Base-by-base conservation (phyloP, 768 basidiomycete genomes). In the Lactarius trivialis region DNA sequence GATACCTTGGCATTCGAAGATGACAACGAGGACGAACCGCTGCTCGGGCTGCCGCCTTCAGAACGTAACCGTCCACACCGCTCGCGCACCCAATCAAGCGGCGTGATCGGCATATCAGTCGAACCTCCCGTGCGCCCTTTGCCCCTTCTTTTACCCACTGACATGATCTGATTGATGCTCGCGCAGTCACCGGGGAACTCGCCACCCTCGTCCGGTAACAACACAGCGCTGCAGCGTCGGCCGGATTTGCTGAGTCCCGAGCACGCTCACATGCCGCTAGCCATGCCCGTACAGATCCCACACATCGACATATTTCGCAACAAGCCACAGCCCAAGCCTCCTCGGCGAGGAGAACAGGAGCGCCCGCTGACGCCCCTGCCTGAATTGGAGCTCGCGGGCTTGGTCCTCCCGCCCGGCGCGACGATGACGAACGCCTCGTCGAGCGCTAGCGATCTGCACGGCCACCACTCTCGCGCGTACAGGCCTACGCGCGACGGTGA, bases 181-280 rank as follows among this genome's bases (percentile, higher is more conserved):
- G 28, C 7, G 8, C 60, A 73, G 70, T 72, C 70, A 0, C 69
- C 68, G 0, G 68, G 58, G 0, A 36, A 64, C 21, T 68, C 65
- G 1, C 65, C 61, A 7, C 69, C 65, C 34, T 61, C 66, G 4
- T 68, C 70, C 0, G 56, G 45, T 3, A 41, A 63, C 6, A 60
- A 51, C 26, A 64, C 67, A 4, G 55, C 36, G 3, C 48, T 58
- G n/a, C 67, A 66, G 17, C 63, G 69, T 9, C 71, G 45, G 4
- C 28, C 65, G 9, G 68, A 69, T 32, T 61, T 74, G 11, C 68
- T 74, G 19, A 74, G 72, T 28, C 73, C 73, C 5, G 72, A 74
- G 19, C 48, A 65, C 34, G 66, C 69, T 4, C 45, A 60, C 7
- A 66, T 67, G 6, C 67, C 70, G 2, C 28, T 64, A 6, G 65